Evolutionary conservation across 1,284 basidiomycete genomes (phyloP), one percentile per base, ranked within the genome.

Genomic region (Heterobasidion irregulare): DNA sequence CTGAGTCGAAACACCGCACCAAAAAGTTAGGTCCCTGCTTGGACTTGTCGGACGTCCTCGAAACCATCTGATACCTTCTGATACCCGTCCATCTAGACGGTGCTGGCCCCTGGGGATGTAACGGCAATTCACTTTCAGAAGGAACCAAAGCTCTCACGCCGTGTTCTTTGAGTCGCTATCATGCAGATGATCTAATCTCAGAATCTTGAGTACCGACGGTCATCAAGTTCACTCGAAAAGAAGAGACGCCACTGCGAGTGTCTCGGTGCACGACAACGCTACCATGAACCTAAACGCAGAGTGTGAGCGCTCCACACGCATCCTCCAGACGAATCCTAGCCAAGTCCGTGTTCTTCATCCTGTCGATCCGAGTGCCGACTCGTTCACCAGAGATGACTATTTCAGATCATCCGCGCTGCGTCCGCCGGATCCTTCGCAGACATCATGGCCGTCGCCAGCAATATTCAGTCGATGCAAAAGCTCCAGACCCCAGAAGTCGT

Each of bases 401-500:
- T 26, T 4, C 6, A 55, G 54, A 19, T 41, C 15, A 51, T 55
- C 26, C 49, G 47, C 19, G 26, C 33, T 35, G 54, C 54, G 13
- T 19, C 34, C 13, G 15, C 34, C 8, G 50, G 50, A 13, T 50
- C 49, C 26, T 15, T 43, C 18, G 8, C 43, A 9, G 47, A 53
- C 10, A 44, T 56, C 51, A 53, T 47, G 43, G 38, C 35, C n/a
- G 52, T 53, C 36, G 52, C 41, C 8, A 56, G 53, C 19, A 43
- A 38, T 19, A 48, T 58, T 6, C 50, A 55, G 35, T n/a, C 44
- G 9, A 44, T 48, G 10, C 53, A 49, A 19, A 26, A 41, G 15
- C 50, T 55, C n/a, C 57, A 58, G 51, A 52, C 46, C 13, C 46
- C 48, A n/a, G 46, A 50, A 15, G 47, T 56, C 16, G 26, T 53